These are phyloP conservation scores for Erysimum cheiranthoides DNA, from an alignment of 345 rosid species.

Conservation along the genomic window DNA sequence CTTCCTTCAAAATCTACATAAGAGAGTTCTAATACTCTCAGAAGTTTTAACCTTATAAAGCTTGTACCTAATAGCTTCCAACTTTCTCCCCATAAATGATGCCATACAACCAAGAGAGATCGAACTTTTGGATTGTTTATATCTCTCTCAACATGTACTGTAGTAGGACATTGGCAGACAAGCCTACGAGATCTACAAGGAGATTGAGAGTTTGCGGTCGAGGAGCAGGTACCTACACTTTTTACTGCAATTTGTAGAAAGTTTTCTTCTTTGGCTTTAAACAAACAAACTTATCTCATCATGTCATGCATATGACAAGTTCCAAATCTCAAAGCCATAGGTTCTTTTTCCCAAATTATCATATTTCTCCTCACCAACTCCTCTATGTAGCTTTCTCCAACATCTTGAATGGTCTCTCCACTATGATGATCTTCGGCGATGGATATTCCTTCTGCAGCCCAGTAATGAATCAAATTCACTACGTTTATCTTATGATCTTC, in stretches of 20 bases:
- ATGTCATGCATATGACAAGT: slow-evolving; percentile 26
- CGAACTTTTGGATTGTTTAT: slow-evolving; percentile 4
- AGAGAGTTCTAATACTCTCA: slow-evolving; percentile 46
- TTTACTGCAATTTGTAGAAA: neutral
- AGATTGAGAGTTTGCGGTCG: neutral
- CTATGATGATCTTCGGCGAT: too few species aligned
- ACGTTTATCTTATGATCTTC: slow-evolving; percentile 36
- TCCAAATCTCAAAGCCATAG: neutral
- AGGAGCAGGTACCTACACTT: neutral
- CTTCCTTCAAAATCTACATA: neutral
- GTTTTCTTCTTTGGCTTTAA: slow-evolving; percentile 27
- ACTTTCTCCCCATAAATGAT: too few species aligned
- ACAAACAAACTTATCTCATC: slow-evolving; percentile 35
- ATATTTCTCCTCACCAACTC: slow-evolving; percentile 42
- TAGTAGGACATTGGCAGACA: neutral
- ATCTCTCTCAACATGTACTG: neutral
- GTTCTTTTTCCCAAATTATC: slow-evolving; percentile 32
- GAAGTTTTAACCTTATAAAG: slow-evolving; percentile 23
- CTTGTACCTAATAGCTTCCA: neutral
- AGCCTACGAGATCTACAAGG: slow-evolving; percentile 32
- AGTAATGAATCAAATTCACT: slow-evolving; percentile 37
- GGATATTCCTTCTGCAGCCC: slow-evolving; percentile 50
- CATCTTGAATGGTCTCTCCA: slow-evolving; percentile 31
- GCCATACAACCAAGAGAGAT: neutral
- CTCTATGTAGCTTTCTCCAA: slow-evolving; percentile 34